These are phyloP conservation scores for Carex cristatella DNA, from an alignment of 176 grass and related monocot species.

Conservation along the genomic window DNA sequence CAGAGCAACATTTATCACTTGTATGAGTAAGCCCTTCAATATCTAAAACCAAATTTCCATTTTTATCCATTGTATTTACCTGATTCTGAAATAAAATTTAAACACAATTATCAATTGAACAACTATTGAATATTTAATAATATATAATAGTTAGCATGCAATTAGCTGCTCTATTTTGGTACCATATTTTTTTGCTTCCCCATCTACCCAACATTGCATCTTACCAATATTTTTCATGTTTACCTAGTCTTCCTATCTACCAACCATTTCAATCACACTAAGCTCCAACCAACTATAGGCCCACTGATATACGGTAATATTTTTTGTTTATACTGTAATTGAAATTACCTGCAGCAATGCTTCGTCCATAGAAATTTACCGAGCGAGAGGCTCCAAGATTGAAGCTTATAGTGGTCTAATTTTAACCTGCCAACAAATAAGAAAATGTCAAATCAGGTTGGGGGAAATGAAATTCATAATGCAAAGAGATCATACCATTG, in stretches of 20 bases:
- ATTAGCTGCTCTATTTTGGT: neutral
- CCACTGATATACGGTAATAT: neutral
- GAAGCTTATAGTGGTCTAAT: neutral
- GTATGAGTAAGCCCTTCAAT: slow-evolving; percentile 66
- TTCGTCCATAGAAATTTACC: slow-evolving; percentile 17
- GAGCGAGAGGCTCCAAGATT: neutral
- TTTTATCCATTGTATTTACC: slow-evolving; percentile 61
- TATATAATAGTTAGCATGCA: neutral
- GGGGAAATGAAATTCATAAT: neutral
- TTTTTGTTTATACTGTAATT: neutral
- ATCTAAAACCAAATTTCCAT: slow-evolving; percentile 62
- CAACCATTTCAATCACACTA: slow-evolving; percentile 1
- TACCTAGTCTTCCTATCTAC: slow-evolving; percentile 12
- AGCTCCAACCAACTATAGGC: neutral
- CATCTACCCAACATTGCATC: neutral
- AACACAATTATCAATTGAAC: neutral
- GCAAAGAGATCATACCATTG: neutral
- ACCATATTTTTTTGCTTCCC: neutral
- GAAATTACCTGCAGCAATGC: slow-evolving; percentile 12
- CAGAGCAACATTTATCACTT: slow-evolving; percentile 73
- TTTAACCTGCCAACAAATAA: neutral
- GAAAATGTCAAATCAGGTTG: neutral
- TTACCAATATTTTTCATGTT: neutral
- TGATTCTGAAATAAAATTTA: slow-evolving; percentile 33
- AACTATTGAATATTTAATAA: neutral